These are phyloP conservation scores for Pleurotus sapidus DNA, from an alignment of 768 basidiomycete genomes.

Conservation along the genomic window DNA sequence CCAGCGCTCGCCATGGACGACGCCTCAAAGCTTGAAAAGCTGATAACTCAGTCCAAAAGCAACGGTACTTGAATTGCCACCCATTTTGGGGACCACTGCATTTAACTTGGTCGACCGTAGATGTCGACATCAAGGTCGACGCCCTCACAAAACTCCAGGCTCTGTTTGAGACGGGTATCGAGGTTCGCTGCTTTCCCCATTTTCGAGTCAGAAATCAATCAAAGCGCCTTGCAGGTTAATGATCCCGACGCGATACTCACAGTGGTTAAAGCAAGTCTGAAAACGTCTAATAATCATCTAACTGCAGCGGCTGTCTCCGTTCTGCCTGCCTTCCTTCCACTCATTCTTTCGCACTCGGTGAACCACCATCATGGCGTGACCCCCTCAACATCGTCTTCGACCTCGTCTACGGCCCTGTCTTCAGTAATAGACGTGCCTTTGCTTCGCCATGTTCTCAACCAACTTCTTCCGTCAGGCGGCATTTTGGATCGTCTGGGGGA, in stretches of 20 bases:
- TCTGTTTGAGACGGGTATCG: conserved; percentile 66
- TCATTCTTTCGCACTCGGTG: conserved; percentile 47
- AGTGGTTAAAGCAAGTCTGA: conserved; percentile 70
- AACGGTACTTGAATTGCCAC: conserved; percentile 41
- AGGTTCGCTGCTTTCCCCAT: conserved; percentile 43
- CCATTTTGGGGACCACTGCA: conserved; percentile 6
- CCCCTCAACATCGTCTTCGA: conserved; percentile 53
- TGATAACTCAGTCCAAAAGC: conserved; percentile 62
- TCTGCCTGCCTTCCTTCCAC: conserved; percentile 62
- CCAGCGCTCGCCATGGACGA: conserved; percentile 44
- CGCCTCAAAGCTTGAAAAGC: conserved; percentile 50
- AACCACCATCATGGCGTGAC: conserved; percentile 26
- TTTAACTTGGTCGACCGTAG: conserved; percentile 32
- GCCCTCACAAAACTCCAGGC: conserved; percentile 75
- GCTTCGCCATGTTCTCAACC: conserved; percentile 64
- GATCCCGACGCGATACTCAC: conserved; percentile 71
- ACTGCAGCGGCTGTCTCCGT: conserved; percentile 73
- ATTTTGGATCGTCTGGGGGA: conserved; percentile 85
- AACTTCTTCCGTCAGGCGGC: conserved; percentile 74
- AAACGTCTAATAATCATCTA: conserved; percentile 80
- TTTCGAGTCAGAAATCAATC: neutral
- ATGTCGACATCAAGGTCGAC: conserved; percentile 79
- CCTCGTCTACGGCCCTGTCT: conserved; percentile 39
- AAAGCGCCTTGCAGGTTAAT: conserved; percentile 47
- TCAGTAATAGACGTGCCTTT: conserved; percentile 48